Base-by-base conservation (phyloP, 2,329 filamentous ascomycete species). In the Phaeosphaeria sp. region DNA sequence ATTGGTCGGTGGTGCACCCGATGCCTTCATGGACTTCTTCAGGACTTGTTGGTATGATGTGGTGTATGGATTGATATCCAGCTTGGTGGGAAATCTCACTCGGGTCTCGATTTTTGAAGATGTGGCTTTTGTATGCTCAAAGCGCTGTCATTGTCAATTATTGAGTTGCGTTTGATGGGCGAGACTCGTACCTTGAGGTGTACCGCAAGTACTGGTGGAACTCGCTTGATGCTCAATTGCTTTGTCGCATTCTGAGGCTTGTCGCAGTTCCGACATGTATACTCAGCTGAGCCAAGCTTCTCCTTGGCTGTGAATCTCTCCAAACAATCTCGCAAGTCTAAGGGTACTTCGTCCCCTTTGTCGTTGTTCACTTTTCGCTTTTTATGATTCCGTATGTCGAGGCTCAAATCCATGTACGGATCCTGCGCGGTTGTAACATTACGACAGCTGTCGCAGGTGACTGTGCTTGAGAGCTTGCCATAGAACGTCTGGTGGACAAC, bases 401-500 rank as follows among this genome's bases (percentile, higher is more conserved):
- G 82, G 72, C 90, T 95, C 11, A 98, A 85, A 74, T 97, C 94
- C 67, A 97, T 87, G 76, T 97, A 95, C 0, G 92, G 93, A 72
- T 98, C 92, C 43, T 92, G 86, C 0, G 92, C 89, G 60, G 90
- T 89, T 1, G 91, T 96, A 21, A 90, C 87, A 65, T 93, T 93
- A 57, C 88, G 85, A 77, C 94, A 98, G 68, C 90, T 90, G 71
- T 92, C 90, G 77, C 94, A 99, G 18, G 92, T 97, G 41, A 96
- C 94, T 20, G 90, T 94, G 72, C 90, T 95, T 69, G 92, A 91
- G 59, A 96, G 87, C 74, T 96, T 94, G 59, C 95, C 95, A 74
- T 94, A 96, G 72, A 97, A 97, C 0, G 92, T 93, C 72, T 94
- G 91, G 75, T 98, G 95, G 66, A 98, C 90, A 69, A 98, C 91